Evolutionary conservation across 1,284 basidiomycete genomes (phyloP), one percentile per base, ranked within the genome.

Genomic region (Leucoagaricus sp.): DNA sequence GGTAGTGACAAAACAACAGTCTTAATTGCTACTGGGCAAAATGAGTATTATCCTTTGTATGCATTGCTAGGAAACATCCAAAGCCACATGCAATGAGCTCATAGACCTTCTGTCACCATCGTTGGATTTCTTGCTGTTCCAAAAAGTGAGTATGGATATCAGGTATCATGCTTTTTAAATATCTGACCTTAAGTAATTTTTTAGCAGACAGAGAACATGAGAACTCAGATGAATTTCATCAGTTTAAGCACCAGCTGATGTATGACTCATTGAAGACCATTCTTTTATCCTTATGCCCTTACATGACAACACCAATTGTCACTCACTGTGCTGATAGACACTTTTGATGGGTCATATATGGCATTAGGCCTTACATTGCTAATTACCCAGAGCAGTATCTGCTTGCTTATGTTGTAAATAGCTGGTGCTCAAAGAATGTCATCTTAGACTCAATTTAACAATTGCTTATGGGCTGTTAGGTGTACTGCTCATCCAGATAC

Each of bases 41-140:
- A 67, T 8, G 64, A 75, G 9, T 75, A 67, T 36, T 66, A 70
- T 42, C 72, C 70, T 0, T 19, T 72, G 1, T 73, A 74, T 17
- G 2, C 28, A 7, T 46, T 25, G 12, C 23, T 46, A 4, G 23
- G 44, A 10, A 46, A 46, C 25, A 21, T 74, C 0, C 53, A 58
- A 8, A 72, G 72, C 25, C 60, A 46, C 28, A 25, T 46, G 3
- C 31, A 19, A 65, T 62, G 1, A 57, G 66, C 63, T 1, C 72
- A 71, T 44, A 42, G 57, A 1, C 64, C 66, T 45, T 67, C 59
- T 8, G 52, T 74, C 3, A 38, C 61, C 12, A 59, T 65, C 1
- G 50, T 69, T 26, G 67, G 58, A 1, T 73, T 74, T 60, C 60
- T 75, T 5, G 61, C 72, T 3, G 69, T 72, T 17, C 72, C 69